Percentiles rank a stretch among this genome's conserved stretches.
Evolutionary conservation across 2,329 filamentous ascomycete species (phyloP).

Genomic region (Torrubiellomyces zombiae): DNA sequence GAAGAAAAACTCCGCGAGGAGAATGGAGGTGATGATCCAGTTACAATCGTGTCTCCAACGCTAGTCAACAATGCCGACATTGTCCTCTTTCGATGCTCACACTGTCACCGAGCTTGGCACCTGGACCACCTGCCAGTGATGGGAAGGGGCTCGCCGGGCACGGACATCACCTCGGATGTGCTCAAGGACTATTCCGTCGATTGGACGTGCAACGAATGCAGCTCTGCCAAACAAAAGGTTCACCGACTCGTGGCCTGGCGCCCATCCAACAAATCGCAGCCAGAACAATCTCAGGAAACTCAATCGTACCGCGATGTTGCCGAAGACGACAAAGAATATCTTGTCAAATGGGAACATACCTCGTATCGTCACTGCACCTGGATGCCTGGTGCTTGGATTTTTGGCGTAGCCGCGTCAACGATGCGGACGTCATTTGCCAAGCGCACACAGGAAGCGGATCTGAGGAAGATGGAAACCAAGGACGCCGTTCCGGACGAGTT

Average conservation of each 20-base stretch:
- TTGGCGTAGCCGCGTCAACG: constrained; percentile 41
- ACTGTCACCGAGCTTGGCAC: constrained; percentile 68
- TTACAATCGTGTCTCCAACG: constrained; percentile 41
- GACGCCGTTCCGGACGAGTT: constrained; percentile 82
- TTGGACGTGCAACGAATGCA: constrained; percentile 72
- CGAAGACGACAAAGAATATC: constrained; percentile 72
- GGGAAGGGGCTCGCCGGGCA: constrained; percentile 14
- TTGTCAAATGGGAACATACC: constrained; percentile 69
- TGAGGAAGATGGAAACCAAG: constrained; percentile 48
- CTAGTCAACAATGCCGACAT: constrained; percentile 61
- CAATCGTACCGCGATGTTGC: no score
- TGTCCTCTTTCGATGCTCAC: constrained; percentile 67
- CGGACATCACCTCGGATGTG: constrained; percentile 27
- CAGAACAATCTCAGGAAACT: constrained; percentile 25
- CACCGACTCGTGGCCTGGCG: constrained; percentile 79
- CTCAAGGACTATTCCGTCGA: constrained; percentile 55
- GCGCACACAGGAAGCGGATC: constrained; percentile 40
- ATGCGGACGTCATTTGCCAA: constrained; percentile 68
- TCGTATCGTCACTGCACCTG: constrained; percentile 75
- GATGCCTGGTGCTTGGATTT: constrained; percentile 84
- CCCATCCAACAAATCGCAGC: constrained; percentile 27
- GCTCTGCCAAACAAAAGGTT: constrained; percentile 47
- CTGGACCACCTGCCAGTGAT: constrained; percentile 58
- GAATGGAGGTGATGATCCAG: constrained; percentile 64
- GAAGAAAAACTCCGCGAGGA: constrained; percentile 71